Conservation (phyloP, 2,329 filamentous ascomycete species). For the Fusarium algeriense region DNA sequence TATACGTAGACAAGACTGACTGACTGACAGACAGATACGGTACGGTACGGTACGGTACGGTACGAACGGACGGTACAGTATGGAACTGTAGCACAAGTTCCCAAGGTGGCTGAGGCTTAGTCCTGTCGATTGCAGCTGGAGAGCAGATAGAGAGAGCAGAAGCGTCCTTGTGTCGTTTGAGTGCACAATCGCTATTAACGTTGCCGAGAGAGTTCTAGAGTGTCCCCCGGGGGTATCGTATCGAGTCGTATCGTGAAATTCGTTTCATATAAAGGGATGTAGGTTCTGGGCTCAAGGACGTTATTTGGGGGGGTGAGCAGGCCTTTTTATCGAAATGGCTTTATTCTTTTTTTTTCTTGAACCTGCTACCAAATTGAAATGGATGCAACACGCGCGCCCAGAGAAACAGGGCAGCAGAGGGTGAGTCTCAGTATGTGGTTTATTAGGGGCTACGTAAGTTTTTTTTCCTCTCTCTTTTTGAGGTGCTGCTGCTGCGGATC, state of each 20-base stretch:
- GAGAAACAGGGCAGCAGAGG: constrained; percentile 27
- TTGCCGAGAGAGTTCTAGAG: constrained; percentile 17
- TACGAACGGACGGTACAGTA: background rate
- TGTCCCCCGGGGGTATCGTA: constrained; percentile 5
- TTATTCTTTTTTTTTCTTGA: background rate
- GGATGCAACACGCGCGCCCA: background rate
- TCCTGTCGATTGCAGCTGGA: constrained; percentile 36
- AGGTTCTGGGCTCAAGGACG: constrained; percentile 13
- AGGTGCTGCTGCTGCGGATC: constrained; percentile 22
- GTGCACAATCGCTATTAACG: background rate
- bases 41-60: constrained; percentile 12
- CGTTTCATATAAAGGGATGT: background rate
- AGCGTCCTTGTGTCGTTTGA: background rate
- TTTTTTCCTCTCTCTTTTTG: background rate
- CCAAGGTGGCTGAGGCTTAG: constrained; percentile 46
- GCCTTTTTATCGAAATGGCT: constrained; percentile 30
- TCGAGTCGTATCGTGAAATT: background rate
- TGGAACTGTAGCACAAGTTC: constrained; percentile 21
- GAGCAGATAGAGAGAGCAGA: background rate
- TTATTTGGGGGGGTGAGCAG: constrained; percentile 1
- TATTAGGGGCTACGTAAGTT: constrained; percentile 24
- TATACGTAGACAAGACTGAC: background rate
- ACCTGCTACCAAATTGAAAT: constrained; percentile 2
- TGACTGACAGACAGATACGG: background rate
- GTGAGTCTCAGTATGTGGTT: background rate